phyloP scores from a whole-genome alignment of 2,329 filamentous ascomycete genomes.

The Pseudocercospora macadamiae region DNA sequence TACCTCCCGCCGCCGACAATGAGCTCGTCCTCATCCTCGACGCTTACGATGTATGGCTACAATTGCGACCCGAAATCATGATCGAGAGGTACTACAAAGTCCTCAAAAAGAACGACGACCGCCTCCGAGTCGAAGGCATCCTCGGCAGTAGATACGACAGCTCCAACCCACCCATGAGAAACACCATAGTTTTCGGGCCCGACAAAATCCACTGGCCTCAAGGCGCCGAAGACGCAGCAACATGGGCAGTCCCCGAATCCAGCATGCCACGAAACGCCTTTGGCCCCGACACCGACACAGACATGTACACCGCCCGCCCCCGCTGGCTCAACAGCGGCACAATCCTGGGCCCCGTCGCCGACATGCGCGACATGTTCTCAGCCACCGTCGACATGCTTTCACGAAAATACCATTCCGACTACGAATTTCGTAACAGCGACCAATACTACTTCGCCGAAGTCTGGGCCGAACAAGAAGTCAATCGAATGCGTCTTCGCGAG shows the following conservation, averaged over 20 bases:
- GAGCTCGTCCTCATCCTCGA: slow-evolving; percentile 68
- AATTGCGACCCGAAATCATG: slow-evolving; percentile 65
- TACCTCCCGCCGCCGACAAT: slow-evolving; percentile 29
- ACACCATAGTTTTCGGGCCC: slow-evolving; percentile 36
- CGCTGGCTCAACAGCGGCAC: slow-evolving; percentile 45
- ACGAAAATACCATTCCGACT: slow-evolving; percentile 24
- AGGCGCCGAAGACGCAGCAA: slow-evolving; percentile 27
- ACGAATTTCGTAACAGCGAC: slow-evolving; percentile 37
- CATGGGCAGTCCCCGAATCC: slow-evolving; percentile 35
- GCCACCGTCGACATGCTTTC: slow-evolving; percentile 39
- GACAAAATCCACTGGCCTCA: slow-evolving; percentile 39
- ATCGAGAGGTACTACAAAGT: slow-evolving; percentile 64
- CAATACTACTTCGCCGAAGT: slow-evolving; percentile 56
- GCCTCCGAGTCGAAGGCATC: slow-evolving; percentile 32
- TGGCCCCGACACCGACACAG: slow-evolving; percentile 42
- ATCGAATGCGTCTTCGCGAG: slow-evolving; percentile 27
- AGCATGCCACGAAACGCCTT: slow-evolving; percentile 25
- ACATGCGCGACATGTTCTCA: slow-evolving; percentile 36
- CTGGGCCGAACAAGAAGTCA: slow-evolving; percentile 57
- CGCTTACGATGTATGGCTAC: slow-evolving; percentile 66
- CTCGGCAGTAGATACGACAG: slow-evolving; percentile 15
- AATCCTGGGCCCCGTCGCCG: slow-evolving; percentile 47
- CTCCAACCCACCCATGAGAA: slow-evolving; percentile 20
- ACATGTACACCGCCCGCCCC: slow-evolving; percentile 44
- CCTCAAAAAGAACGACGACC: slow-evolving; percentile 56